phyloP scores from a whole-genome alignment of 768 basidiomycete genomes.

The Tulasnella sp. region DNA sequence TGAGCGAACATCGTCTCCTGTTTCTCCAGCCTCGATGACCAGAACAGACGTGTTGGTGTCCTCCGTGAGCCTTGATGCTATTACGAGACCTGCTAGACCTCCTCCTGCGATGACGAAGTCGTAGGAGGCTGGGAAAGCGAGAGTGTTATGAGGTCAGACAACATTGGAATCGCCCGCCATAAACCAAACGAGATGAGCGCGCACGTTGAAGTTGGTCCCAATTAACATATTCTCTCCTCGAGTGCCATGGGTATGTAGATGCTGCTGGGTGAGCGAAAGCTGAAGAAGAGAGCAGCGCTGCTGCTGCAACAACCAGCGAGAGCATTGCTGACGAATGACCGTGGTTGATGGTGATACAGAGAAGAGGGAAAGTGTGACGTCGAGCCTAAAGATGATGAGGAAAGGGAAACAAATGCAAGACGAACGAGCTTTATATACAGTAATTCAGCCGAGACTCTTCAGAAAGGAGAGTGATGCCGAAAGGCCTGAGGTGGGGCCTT shows the following conservation, averaged over 20 bases:
- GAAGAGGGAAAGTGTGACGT: neutral
- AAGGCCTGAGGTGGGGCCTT: neutral
- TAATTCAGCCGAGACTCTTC: neutral
- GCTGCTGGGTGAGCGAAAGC: neutral
- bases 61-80: constrained; percentile 13
- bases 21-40: constrained; percentile 11
- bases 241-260: neutral
- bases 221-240: neutral
- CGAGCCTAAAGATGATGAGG: neutral
- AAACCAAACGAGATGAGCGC: neutral
- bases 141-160: neutral
- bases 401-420: neutral
- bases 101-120: constrained; percentile 14
- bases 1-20: constrained; percentile 4
- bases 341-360: too few relatives aligned
- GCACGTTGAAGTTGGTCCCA: neutral
- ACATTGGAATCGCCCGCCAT: neutral
- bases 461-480: neutral
- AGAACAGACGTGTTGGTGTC: constrained; percentile 11
- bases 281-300: neutral
- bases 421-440: neutral
- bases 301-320: neutral
- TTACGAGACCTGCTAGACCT: constrained; percentile 12
- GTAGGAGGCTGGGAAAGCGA: neutral
- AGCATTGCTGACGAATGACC: neutral